Evolutionary conservation across 78 protist species (phyloP).

Genomic region (Dictyostelium citrinum): DNA sequence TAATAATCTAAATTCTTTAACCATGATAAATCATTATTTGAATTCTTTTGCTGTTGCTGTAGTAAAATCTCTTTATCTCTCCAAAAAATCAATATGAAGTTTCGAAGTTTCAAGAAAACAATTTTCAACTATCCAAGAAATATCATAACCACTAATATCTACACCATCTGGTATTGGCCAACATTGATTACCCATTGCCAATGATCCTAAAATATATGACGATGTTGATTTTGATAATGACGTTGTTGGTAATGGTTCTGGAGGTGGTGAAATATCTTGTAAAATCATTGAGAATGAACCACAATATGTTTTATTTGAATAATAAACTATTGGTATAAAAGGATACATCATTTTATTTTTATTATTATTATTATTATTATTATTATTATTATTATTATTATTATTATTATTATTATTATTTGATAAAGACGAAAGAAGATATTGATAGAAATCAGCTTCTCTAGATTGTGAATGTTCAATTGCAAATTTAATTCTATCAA

Average conservation of each 20-base stretch:
- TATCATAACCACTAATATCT: not conserved
- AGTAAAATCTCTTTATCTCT: not conserved
- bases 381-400: not conserved
- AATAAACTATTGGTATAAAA: not conserved
- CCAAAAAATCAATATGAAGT: not conserved
- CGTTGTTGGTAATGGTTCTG: not conserved
- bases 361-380: not conserved
- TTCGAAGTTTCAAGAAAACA: not conserved
- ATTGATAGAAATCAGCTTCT: conserved; percentile 4
- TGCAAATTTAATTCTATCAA: not conserved
- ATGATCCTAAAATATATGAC: not conserved
- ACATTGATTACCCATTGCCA: conserved; percentile 23
- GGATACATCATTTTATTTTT: not conserved
- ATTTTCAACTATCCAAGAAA: not conserved
- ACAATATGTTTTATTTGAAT: not conserved
- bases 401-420: not conserved
- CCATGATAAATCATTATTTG: not conserved
- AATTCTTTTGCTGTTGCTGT: not conserved
- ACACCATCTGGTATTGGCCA: not conserved
- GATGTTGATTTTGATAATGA: not conserved
- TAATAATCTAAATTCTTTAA: not conserved
- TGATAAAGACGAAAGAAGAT: not conserved
- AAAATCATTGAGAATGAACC: not conserved
- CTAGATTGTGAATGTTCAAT: not conserved
- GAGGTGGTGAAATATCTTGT: conserved; percentile 1